These are phyloP conservation scores for Corylus avellana DNA, from an alignment of 306 rosid genomes.

Conservation along the genomic window DNA sequence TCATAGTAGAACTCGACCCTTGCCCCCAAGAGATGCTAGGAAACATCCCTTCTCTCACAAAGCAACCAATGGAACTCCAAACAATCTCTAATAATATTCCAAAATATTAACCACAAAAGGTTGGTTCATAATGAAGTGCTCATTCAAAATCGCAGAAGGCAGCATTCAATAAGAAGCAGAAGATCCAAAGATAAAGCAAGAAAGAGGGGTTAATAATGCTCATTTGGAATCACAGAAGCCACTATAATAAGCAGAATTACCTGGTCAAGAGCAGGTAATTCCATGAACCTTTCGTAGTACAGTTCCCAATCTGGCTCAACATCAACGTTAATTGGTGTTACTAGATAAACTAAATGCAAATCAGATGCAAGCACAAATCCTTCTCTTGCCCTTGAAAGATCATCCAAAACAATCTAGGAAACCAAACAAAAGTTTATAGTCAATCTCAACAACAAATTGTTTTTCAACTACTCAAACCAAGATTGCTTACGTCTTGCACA, in stretches of 20 bases:
- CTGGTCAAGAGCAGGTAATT: conserved; percentile 84
- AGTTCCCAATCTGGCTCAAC: conserved; percentile 96
- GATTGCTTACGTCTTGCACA: not conserved
- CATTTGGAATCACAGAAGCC: not conserved
- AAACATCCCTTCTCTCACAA: not conserved
- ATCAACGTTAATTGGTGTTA: conserved; percentile 89
- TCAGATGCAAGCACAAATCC: conserved; percentile 99
- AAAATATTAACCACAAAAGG: no score
- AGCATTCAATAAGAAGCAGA: not conserved
- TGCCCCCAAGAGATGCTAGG: not conserved
- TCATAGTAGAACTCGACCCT: not conserved
- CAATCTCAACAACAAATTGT: not conserved
- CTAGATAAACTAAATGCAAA: conserved; percentile 89
- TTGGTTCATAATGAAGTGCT: no score
- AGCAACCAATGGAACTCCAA: not conserved
- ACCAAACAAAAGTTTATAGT: conserved; percentile 21
- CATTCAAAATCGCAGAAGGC: not conserved
- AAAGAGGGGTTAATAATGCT: not conserved
- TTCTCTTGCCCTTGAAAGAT: conserved; percentile 97
- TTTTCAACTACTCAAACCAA: not conserved
- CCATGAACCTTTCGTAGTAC: conserved; percentile 78
- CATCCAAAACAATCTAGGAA: conserved; percentile 82
- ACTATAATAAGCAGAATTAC: conserved; percentile 36
- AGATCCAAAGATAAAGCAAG: not conserved
- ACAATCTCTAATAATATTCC: not conserved